phyloP scores from a whole-genome alignment of 2,329 filamentous ascomycete genomes.

The Alternaria triticina region DNA sequence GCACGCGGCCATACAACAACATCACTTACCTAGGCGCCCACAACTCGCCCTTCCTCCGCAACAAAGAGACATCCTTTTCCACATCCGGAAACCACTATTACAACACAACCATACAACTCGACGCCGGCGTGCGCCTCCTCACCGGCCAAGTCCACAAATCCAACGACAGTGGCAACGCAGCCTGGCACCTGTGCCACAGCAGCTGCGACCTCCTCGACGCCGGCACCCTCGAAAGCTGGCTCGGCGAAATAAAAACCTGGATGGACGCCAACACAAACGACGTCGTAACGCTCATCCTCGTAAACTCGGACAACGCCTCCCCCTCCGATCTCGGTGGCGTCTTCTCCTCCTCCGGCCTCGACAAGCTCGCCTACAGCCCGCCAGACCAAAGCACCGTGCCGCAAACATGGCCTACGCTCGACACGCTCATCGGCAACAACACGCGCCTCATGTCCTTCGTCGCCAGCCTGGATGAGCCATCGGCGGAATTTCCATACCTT shows the following conservation, averaged over 20 bases:
- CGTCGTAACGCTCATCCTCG: constrained; percentile 75
- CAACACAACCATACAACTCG: constrained; percentile 73
- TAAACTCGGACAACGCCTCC: constrained; percentile 69
- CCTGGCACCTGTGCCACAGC: constrained; percentile 74
- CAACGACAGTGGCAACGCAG: constrained; percentile 43
- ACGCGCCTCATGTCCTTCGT: constrained; percentile 74
- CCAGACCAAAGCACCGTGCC: constrained; percentile 54
- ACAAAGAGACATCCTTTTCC: constrained; percentile 66
- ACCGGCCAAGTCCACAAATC: constrained; percentile 74
- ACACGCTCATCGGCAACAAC: constrained; percentile 68
- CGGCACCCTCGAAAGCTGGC: constrained; percentile 69
- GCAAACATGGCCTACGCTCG: constrained; percentile 73
- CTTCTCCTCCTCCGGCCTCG: constrained; percentile 60
- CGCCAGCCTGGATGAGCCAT: constrained; percentile 54
- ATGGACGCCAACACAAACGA: constrained; percentile 73
- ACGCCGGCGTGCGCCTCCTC: constrained; percentile 73
- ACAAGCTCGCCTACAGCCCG: constrained; percentile 61
- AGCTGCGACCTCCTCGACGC: constrained; percentile 72
- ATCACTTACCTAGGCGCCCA: constrained; percentile 81
- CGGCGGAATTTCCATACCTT: constrained; percentile 60
- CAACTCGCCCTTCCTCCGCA: constrained; percentile 74
- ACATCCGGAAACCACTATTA: constrained; percentile 75
- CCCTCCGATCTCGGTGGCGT: constrained; percentile 62
- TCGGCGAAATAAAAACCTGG: constrained; percentile 70
- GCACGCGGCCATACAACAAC: constrained; percentile 73